Evolutionary conservation across 2,329 filamentous ascomycete genomes (phyloP).

Genomic region (Aspergillus sp.): DNA sequence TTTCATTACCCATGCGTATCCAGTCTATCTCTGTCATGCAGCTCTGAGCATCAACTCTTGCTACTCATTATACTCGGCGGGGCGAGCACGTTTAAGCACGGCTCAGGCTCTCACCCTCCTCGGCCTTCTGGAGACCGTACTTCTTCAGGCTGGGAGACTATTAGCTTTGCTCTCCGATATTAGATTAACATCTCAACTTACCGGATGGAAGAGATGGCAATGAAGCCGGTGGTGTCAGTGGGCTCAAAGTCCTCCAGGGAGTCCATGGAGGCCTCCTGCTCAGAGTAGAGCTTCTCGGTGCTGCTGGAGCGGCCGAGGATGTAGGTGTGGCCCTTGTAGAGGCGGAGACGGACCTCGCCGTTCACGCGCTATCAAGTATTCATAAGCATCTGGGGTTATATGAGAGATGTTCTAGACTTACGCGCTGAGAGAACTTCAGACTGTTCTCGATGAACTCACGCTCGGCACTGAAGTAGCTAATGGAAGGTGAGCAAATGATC

Average conservation of each 20-base stretch:
- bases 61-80: not conserved
- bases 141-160: conserved; percentile 39
- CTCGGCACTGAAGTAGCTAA: conserved; percentile 64
- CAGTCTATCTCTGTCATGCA: not conserved
- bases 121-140: conserved; percentile 33
- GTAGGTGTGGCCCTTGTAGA: conserved; percentile 65
- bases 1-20: not conserved
- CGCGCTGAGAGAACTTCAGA: conserved; percentile 58
- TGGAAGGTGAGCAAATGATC: conserved; percentile 8
- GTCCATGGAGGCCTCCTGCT: conserved; percentile 67
- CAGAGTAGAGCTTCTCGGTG: conserved; percentile 69
- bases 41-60: not conserved
- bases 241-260: conserved; percentile 67
- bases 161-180: not conserved
- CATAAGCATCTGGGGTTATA: conserved; percentile 11
- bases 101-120: conserved; percentile 15
- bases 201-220: conserved; percentile 36
- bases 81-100: conserved; percentile 7
- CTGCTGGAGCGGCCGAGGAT: conserved; percentile 53
- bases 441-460: conserved; percentile 68
- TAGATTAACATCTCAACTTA: conserved; percentile 6
- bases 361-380: conserved; percentile 47
- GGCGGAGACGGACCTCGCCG: conserved; percentile 59
- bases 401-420: not conserved
- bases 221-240: conserved; percentile 65